phyloP scores from a whole-genome alignment of 78 protist species.

The Dictyostelium intermedium region DNA sequence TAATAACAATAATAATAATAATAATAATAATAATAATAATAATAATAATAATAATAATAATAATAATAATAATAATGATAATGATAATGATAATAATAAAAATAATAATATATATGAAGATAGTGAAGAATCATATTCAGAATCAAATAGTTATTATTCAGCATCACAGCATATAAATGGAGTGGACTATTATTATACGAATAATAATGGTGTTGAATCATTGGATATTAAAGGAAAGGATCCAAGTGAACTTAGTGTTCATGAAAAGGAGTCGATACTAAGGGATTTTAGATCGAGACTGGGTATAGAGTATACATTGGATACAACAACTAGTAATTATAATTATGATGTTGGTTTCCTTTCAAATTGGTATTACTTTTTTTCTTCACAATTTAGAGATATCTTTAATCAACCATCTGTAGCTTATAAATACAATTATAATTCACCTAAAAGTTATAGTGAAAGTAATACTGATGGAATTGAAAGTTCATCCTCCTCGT shows the following conservation, averaged over 20 bases:
- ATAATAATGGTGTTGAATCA: slow-evolving; percentile 29
- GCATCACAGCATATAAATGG: slow-evolving; percentile 16
- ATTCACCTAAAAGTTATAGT: background rate
- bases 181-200: slow-evolving; percentile 39
- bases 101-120: background rate
- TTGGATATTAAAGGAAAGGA: slow-evolving; percentile 13
- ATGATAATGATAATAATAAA: background rate
- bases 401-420: background rate
- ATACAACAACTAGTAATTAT: background rate
- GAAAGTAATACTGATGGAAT: background rate
- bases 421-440: background rate
- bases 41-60: background rate
- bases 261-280: background rate
- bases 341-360: background rate
- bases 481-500: background rate
- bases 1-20: background rate
- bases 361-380: slow-evolving; percentile 2
- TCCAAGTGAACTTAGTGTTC: background rate
- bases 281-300: slow-evolving; percentile 1
- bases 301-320: background rate
- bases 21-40: background rate
- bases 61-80: background rate
- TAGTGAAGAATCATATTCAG: background rate
- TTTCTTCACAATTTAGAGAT: slow-evolving; percentile 10
- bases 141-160: slow-evolving; percentile 13